Percentiles rank a stretch among this genome's conserved stretches.
Evolutionary conservation across 2,329 filamentous ascomycete genomes (phyloP).

Genomic region (Orbilia blumenaviensis): DNA sequence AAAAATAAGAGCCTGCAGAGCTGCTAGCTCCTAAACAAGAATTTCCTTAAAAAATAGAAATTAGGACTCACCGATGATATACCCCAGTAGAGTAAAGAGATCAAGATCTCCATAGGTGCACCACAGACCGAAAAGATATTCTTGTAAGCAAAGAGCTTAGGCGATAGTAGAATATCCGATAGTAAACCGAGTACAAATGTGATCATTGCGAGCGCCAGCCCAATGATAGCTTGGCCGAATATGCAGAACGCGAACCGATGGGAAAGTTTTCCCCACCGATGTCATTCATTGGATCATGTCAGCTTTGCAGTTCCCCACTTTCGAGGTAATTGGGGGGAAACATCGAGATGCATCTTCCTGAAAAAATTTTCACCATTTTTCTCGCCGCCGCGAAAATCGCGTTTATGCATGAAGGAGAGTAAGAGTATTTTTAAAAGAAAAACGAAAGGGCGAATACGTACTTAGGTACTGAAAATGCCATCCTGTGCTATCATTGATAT

Average conservation of each 20-base stretch:
- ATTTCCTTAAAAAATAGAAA: conserved; percentile 32
- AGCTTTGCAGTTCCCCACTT: conserved; percentile 43
- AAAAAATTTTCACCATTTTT: conserved; percentile 22
- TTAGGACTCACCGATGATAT: conserved; percentile 64
- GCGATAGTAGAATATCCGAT: conserved; percentile 71
- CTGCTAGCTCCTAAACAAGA: conserved; percentile 13
- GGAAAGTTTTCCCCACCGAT: conserved; percentile 12
- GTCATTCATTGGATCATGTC: conserved; percentile 44
- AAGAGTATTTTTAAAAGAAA: too few relatives aligned
- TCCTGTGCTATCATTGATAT: conserved; percentile 51
- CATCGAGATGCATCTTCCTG: conserved; percentile 15
- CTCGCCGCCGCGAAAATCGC: not conserved
- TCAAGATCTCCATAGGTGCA: conserved; percentile 75
- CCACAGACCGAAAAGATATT: conserved; percentile 73
- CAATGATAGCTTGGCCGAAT: conserved; percentile 67
- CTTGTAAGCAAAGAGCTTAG: conserved; percentile 71
- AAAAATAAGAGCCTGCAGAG: conserved; percentile 6
- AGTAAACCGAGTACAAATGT: conserved; percentile 72
- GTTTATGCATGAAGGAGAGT: conserved; percentile 44
- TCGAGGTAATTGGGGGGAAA: not conserved
- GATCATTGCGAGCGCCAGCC: conserved; percentile 69
- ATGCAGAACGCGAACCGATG: conserved; percentile 1
- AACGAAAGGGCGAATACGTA: conserved; percentile 20
- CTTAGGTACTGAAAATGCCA: conserved; percentile 53
- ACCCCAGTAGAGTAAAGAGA: conserved; percentile 78